These are phyloP conservation scores for Roridomyces roridus DNA, from an alignment of 768 basidiomycete genomes.

Conservation along the genomic window DNA sequence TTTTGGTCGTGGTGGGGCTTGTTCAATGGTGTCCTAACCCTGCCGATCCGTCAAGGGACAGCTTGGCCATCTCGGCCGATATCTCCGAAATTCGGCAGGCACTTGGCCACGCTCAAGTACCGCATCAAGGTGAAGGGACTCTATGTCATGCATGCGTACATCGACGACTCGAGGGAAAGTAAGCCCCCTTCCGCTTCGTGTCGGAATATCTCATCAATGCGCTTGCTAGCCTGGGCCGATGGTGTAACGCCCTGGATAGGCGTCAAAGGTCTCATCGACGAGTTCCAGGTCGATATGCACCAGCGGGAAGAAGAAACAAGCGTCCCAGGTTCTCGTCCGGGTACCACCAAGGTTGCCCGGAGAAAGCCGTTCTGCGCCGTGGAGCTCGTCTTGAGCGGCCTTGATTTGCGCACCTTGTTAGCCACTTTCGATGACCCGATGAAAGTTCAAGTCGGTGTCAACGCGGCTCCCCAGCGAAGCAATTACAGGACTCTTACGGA, in stretches of 20 bases:
- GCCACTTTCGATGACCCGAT: slow-evolving; percentile 78
- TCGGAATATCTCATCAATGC: slow-evolving; percentile 9
- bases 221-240: slow-evolving; percentile 67
- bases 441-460: slow-evolving; percentile 62
- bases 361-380: slow-evolving; percentile 90
- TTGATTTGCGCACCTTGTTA: slow-evolving; percentile 80
- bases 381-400: slow-evolving; percentile 77
- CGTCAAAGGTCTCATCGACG: slow-evolving; percentile 81
- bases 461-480: slow-evolving; percentile 49
- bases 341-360: slow-evolving; percentile 63
- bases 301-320: slow-evolving; percentile 85
- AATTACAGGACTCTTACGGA: slow-evolving; percentile 55
- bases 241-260: slow-evolving; percentile 85
- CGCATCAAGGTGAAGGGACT: slow-evolving; percentile 77
- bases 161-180: slow-evolving; percentile 77
- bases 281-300: slow-evolving; percentile 90
- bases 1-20: slow-evolving; percentile 94
- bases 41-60: slow-evolving; percentile 89
- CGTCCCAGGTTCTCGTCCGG: slow-evolving; percentile 59
- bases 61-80: slow-evolving; percentile 74
- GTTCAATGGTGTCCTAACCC: slow-evolving; percentile 78
- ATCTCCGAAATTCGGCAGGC: slow-evolving; percentile 87
- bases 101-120: slow-evolving; percentile 92
- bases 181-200: slow-evolving; percentile 22
- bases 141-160: slow-evolving; percentile 87